These are phyloP conservation scores for Annulohypoxylon moriforme DNA, from an alignment of 495 filamentous ascomycete species.

Conservation along the genomic window DNA sequence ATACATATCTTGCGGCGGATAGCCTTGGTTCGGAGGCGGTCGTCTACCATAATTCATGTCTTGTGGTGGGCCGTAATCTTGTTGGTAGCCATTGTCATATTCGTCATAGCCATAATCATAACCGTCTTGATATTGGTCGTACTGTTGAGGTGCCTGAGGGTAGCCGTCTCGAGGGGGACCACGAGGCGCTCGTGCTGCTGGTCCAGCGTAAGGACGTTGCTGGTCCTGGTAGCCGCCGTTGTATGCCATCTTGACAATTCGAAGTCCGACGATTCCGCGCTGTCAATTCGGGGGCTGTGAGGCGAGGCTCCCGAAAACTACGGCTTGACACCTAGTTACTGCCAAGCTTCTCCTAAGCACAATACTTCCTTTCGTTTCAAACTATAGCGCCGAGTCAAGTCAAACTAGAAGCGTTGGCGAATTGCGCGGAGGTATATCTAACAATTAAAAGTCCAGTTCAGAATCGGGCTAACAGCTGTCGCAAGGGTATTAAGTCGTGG, in stretches of 20 bases:
- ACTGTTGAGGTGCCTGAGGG: conserved; percentile 62
- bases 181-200: conserved; percentile 53
- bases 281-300: neutral
- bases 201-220: conserved; percentile 62
- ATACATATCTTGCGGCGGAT: conserved; percentile 64
- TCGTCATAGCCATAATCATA: conserved; percentile 65
- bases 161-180: conserved; percentile 44
- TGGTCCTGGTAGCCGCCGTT: conserved; percentile 60
- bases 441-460: neutral
- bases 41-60: conserved; percentile 62
- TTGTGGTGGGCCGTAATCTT: conserved; percentile 52
- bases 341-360: conserved; percentile 11
- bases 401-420: neutral
- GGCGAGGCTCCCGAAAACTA: neutral
- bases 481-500: conserved; percentile 24
- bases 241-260: conserved; percentile 54
- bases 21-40: conserved; percentile 60
- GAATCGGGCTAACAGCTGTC: conserved; percentile 16
- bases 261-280: neutral
- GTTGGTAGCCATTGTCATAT: conserved; percentile 60
- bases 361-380: conserved; percentile 16
- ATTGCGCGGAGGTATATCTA: conserved; percentile 3
- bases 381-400: neutral
- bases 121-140: conserved; percentile 63
- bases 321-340: neutral